These are phyloP conservation scores for Psilocybe azurescens DNA, from an alignment of 768 basidiomycete genomes.

Conservation along the genomic window DNA sequence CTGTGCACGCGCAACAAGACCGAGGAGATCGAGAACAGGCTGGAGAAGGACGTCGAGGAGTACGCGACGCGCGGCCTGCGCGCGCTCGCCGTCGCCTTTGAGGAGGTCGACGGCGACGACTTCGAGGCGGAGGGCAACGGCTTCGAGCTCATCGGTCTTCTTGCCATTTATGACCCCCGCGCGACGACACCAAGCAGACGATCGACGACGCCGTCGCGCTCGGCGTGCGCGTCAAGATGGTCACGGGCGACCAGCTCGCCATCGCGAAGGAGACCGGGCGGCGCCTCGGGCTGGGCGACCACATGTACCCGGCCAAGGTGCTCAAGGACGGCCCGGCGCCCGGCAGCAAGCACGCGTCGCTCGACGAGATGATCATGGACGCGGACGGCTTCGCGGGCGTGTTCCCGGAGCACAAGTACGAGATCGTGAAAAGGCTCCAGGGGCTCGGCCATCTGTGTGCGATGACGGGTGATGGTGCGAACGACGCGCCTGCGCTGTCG, in stretches of 20 bases:
- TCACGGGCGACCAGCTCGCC: constrained; percentile 99
- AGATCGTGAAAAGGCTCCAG: constrained; percentile 98
- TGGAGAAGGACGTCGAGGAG: constrained; percentile 96
- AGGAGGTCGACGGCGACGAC: constrained; percentile 88
- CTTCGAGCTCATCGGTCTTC: constrained; percentile 96
- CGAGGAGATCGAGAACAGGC: constrained; percentile 85
- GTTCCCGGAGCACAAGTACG: constrained; percentile 99
- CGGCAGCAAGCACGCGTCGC: constrained; percentile 78
- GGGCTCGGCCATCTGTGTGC: constrained; percentile 95
- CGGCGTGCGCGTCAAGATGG: constrained; percentile 99
- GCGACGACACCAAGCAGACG: constrained; percentile 98
- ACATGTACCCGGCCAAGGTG: constrained; percentile 99
- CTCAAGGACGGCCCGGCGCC: constrained; percentile 95
- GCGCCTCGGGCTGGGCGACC: constrained; percentile 96
- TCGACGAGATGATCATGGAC: constrained; percentile 99
- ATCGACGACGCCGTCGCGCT: constrained; percentile 96
- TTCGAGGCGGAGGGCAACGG: constrained; percentile 91
- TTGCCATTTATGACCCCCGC: constrained; percentile 97
- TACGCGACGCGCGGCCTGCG: constrained; percentile 96
- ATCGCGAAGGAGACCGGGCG: constrained; percentile 99
- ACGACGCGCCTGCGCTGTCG: constrained; percentile 96
- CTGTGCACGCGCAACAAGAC: constrained; percentile 98
- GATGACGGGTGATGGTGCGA: constrained; percentile 99
- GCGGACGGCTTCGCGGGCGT: constrained; percentile 99
- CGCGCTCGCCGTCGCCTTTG: constrained; percentile 94